Base-by-base conservation (phyloP, 1,139 yeast genomes). In the Candida tropicalis region DNA sequence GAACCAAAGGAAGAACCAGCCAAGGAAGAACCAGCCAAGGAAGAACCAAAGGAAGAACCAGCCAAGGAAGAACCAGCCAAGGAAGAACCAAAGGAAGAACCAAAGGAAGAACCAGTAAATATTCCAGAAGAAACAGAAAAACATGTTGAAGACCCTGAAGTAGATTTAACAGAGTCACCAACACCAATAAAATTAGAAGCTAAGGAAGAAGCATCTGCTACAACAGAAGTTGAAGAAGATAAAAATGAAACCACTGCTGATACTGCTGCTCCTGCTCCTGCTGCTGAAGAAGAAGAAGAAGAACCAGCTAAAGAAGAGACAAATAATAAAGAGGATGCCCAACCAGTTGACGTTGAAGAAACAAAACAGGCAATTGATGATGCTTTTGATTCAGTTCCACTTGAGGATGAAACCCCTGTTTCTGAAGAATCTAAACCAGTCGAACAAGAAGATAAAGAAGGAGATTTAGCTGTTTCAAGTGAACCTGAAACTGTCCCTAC, bases 1-100 rank as follows among this genome's bases (percentile, higher is more conserved):
- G n/a, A n/a, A n/a, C n/a, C n/a, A n/a, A n/a, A n/a, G n/a, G 47
- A 43, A 38, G 51, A 43, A 58, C 62, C 41, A 33, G 42, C 54
- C 44, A 33, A 59, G 53, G 49, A 29, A 29, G 34, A 29, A 29
- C 34, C 23, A 10, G 13, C 11, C 29, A 23, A 56, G 48, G 44
- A 49, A 46, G 36, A 48, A 53, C n/a, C n/a, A n/a, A 23, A 56
- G 48, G 44, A 49, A 46, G 45, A 58, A 54, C 42, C 59, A 10
- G 61, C 49, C 40, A 49, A 45, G 47, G 45, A 55, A 54, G 42
- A 58, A 18, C 59, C 51, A 13, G 25, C 17, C 8, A 18, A 28
- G 13, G 41, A 46, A 42, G 45, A 29, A 16, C 18, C 17, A 29
- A n/a, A 13, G 6, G 34, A 39, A n/a, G 18, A 36, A n/a, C n/a